Evolutionary conservation across 2,329 filamentous ascomycete genomes (phyloP).

Genomic region (Didymella arachidicola): DNA sequence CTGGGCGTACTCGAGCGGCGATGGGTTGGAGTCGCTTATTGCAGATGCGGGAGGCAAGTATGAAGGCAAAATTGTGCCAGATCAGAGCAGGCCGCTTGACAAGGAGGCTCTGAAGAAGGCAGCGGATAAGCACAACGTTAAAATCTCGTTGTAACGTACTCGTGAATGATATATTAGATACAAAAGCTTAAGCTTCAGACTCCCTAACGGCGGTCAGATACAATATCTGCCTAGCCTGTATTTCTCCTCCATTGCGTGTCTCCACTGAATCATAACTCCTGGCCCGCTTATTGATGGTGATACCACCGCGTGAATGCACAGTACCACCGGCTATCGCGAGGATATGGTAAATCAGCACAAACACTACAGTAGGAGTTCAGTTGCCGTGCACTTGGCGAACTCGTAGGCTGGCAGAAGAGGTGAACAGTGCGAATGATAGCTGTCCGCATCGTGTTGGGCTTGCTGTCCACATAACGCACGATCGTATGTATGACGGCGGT

Average conservation of each 20-base stretch:
- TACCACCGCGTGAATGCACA: conserved; percentile 19
- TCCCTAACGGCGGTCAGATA: not conserved
- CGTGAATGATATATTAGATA: not conserved
- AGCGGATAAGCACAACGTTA: conserved; percentile 14
- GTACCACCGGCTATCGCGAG: conserved; percentile 21
- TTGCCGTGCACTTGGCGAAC: conserved; percentile 15
- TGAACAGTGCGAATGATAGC: no score
- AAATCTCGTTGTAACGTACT: conserved; percentile 1
- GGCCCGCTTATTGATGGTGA: not conserved
- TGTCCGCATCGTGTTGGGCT: not conserved
- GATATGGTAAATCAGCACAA: conserved; percentile 24
- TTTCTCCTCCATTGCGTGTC: not conserved
- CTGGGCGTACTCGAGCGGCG: conserved; percentile 31
- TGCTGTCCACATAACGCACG: not conserved
- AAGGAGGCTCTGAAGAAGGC: conserved; percentile 12
- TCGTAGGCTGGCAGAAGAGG: no score
- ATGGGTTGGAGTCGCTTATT: conserved; percentile 29
- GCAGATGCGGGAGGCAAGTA: conserved; percentile 26
- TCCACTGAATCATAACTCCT: not conserved
- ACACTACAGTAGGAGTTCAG: conserved; percentile 24
- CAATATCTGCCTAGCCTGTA: not conserved
- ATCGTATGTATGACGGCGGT: not conserved
- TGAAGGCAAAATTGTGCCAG: conserved; percentile 28
- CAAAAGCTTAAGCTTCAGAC: not conserved
- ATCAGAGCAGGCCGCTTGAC: conserved; percentile 16